Evolutionary conservation across 305 asterid species (phyloP).

Genomic region (Solanum hybrid): DNA sequence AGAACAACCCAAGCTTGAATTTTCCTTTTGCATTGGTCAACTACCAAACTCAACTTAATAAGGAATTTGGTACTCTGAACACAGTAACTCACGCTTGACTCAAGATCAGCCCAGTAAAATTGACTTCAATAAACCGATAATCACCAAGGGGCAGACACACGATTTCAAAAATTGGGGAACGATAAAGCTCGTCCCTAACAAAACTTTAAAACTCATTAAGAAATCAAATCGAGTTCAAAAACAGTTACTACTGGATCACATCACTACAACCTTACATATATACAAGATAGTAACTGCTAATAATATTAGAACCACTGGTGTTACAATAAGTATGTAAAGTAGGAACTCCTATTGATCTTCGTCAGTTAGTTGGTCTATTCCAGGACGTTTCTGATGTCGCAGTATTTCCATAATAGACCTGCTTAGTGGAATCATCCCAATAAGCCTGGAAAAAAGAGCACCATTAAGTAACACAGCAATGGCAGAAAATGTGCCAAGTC

Average conservation of each 20-base stretch:
- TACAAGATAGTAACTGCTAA: background rate
- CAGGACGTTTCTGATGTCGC: slow-evolving; percentile 79
- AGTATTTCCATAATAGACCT: slow-evolving; percentile 65
- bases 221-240: background rate
- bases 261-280: background rate
- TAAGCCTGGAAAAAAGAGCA: slow-evolving; percentile 43
- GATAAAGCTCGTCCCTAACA: background rate
- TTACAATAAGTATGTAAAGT: background rate
- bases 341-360: background rate
- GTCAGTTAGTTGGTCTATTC: slow-evolving; percentile 57
- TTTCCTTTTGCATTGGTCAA: background rate
- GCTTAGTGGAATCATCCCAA: slow-evolving; percentile 81
- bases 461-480: background rate
- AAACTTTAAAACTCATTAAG: background rate
- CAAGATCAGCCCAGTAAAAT: background rate
- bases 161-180: background rate
- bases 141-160: background rate
- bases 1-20: background rate
- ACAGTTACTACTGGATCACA: background rate
- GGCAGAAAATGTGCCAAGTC: background rate
- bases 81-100: background rate
- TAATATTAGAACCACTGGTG: background rate
- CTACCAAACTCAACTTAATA: background rate
- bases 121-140: background rate
- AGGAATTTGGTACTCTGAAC: background rate